Base-by-base conservation (phyloP, 2,329 filamentous ascomycete species). In the Fusarium sp. region DNA sequence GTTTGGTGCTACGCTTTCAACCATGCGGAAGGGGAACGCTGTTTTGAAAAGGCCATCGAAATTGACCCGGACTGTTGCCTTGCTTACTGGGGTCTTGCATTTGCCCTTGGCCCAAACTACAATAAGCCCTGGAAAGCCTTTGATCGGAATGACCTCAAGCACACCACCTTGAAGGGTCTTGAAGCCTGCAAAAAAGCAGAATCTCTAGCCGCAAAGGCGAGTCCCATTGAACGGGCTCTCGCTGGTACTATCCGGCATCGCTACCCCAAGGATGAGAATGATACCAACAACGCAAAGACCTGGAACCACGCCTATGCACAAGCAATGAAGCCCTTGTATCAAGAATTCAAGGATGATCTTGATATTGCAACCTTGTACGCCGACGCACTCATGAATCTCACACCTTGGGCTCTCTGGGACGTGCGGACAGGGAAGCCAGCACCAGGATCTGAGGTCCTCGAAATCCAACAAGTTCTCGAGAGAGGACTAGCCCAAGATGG, bases 1-100 rank as follows among this genome's bases (percentile, higher is more conserved):
- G 81, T 87, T 15, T 92, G 90, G 90, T 83, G 82, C 42, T 92
- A 90, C 74, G 88, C 80, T 5, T 93, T 93, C 80, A 91, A 92
- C 70, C 90, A 92, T 67, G 87, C 88, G 61, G 90, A 92, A 73
- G 84, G 88, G 1, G 84, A 82, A 2, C 77, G 78, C 31, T 91
- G 88, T 74, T 91, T 91, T 69, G 79, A 87, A 65, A 79, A 81
- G 39, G 88, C 87, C 6, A 83, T 87, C 31, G 74, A 76, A 2
- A 72, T 81, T 39, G 89, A 91, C 66, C 70, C 79, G 0, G 70
- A 76, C 2, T 90, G 86, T 62, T 81, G 84, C 15, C 85, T 91
- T 78, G 88, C 86, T 2, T 84, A 89, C 66, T 91, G 89, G 89
- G 89, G 89, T 0, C 76, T 90, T 5, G 88, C 91, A 0, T 93